These are phyloP conservation scores for Arthrobotrys entomopaga DNA, from an alignment of 2,329 filamentous ascomycete genomes.

Conservation along the genomic window DNA sequence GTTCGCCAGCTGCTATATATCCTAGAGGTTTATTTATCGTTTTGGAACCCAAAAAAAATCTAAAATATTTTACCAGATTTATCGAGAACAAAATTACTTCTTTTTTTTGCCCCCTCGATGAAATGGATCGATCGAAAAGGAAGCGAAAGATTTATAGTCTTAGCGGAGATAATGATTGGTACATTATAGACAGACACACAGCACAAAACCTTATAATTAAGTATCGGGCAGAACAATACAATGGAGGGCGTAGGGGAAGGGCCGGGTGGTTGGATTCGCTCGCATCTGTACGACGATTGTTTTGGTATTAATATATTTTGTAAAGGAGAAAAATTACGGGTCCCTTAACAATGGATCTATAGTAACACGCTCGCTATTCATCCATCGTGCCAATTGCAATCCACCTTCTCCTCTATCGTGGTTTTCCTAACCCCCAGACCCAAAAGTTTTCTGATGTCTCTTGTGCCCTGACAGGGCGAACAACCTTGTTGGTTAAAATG, in stretches of 20 bases:
- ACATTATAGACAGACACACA: no score
- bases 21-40: neutral
- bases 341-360: constrained; percentile 4
- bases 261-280: constrained; percentile 6
- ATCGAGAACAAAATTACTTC: no score
- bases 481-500: constrained; percentile 34
- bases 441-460: constrained; percentile 17
- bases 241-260: neutral
- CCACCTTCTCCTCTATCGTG: constrained; percentile 27
- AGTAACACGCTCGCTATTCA: neutral
- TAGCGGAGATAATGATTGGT: constrained; percentile 1
- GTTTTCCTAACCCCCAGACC: no score
- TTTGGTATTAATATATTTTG: constrained; percentile 47
- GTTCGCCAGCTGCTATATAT: neutral
- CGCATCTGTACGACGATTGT: constrained; percentile 26
- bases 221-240: constrained; percentile 8
- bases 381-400: constrained; percentile 8
- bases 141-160: constrained; percentile 5
- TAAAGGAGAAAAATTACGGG: constrained; percentile 24
- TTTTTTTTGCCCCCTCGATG: no score
- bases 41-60: neutral
- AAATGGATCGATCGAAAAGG: neutral
- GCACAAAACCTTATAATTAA: no score
- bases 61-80: no score
- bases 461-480: constrained; percentile 20